Evolutionary conservation across 768 basidiomycete genomes (phyloP).

Genomic region (Lactarius akahatsu): DNA sequence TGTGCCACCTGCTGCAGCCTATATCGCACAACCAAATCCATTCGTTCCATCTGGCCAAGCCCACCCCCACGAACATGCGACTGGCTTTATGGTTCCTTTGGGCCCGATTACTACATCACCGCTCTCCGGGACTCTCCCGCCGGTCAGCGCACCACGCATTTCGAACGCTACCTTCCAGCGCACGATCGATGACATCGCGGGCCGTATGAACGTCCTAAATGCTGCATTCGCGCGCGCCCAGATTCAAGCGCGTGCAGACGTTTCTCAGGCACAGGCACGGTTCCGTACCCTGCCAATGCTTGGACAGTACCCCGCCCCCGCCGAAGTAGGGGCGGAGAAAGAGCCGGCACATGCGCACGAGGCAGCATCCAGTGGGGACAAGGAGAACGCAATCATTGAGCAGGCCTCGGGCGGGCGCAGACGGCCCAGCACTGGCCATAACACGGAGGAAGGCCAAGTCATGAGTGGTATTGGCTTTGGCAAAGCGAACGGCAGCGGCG

Average conservation of each 20-base stretch:
- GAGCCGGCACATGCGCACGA: slow-evolving; percentile 11
- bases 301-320: slow-evolving; percentile 11
- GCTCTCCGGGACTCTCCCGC: slow-evolving; percentile 36
- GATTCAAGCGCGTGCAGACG: slow-evolving; percentile 28
- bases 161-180: slow-evolving; percentile 43
- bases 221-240: slow-evolving; percentile 29
- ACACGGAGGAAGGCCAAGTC: slow-evolving; percentile 29
- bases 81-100: slow-evolving; percentile 19
- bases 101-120: slow-evolving; percentile 24
- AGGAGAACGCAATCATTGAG: slow-evolving; percentile 40
- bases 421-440: slow-evolving; percentile 12
- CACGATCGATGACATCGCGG: slow-evolving; percentile 47
- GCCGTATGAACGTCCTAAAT: slow-evolving; percentile 45
- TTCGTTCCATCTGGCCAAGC: slow-evolving; percentile 12
- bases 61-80: slow-evolving; percentile 12
- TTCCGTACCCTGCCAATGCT: slow-evolving; percentile 16
- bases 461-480: slow-evolving; percentile 38
- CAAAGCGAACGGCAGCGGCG: slow-evolving; percentile 29
- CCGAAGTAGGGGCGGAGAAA: slow-evolving; percentile 16
- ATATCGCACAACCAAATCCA: slow-evolving; percentile 13
- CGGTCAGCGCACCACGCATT: slow-evolving; percentile 45
- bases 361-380: slow-evolving; percentile 30
- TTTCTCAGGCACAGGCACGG: slow-evolving; percentile 17
- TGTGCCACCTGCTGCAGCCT: slow-evolving; percentile 3
- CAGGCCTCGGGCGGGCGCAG: slow-evolving; percentile 32